Base-by-base conservation (phyloP, 306 rosid species). In the Glycine tomentella region DNA sequence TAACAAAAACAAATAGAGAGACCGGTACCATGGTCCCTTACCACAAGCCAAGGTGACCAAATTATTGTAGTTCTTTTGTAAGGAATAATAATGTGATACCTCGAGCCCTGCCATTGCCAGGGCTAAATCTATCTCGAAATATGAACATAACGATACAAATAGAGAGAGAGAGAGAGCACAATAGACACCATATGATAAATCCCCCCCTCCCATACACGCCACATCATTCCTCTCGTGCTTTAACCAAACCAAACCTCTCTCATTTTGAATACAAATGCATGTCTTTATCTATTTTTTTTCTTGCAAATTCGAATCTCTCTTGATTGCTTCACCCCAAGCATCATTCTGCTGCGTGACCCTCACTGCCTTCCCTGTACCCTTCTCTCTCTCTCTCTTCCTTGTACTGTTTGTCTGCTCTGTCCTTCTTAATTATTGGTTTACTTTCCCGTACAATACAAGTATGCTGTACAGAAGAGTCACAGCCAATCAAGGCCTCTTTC, bases 101-200 rank as follows among this genome's bases (percentile, higher is more conserved):
- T 94, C 90, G 98, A 92, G 92, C 91, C 94, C 90, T 85, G 82
- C 79, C 78, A 76, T 48, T 82, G 79, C 88, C 82, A 80, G 72
- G 49, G 74, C 69, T 78, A 90, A 85, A 94, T 92, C 97, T 81
- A 87, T 84, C 91, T 92, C 91, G 94, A 91, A 87, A 84, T 40
- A 71, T 81, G 91, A 72, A 70, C 74, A 72, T 8, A 71, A 74
- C 61, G 33, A 45, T 46, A 61, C 72, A 59, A 71, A 67, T n/a
- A 75, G 58, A 66, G 53, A 56, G 78, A 72, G 76, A 80, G 63
- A 85, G 77, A 62, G 57, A 25, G 31, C 20, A 67, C 46, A 74
- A 61, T 81, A 12, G 33, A 16, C 31, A 42, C 14, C 46, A 52
- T 77, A 83, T 61, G 75, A 83, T 71, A 72, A 55, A 70, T 69